phyloP scores from a whole-genome alignment of 1,284 basidiomycete genomes.

The Rhizoctonia solani region DNA sequence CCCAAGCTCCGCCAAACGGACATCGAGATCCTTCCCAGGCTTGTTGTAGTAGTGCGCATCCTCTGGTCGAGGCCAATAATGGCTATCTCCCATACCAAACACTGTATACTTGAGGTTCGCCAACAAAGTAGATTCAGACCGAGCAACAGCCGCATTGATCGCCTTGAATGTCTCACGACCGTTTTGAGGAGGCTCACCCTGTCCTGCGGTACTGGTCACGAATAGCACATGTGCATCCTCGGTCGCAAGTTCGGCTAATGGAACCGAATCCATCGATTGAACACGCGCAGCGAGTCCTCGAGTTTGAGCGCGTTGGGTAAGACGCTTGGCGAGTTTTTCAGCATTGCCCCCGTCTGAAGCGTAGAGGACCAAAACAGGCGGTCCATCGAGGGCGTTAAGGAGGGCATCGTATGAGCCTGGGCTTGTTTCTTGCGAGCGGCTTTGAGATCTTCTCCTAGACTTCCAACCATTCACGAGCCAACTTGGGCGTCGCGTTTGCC shows the following conservation, averaged over 20 bases:
- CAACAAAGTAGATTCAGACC: slow-evolving; percentile 58
- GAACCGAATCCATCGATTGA: slow-evolving; percentile 74
- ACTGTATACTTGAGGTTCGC: slow-evolving; percentile 71
- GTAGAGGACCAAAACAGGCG: slow-evolving; percentile 86
- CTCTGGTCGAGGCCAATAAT: slow-evolving; percentile 98
- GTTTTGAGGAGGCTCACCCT: slow-evolving; percentile 98
- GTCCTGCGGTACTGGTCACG: slow-evolving; percentile 96
- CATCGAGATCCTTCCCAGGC: slow-evolving; percentile 88
- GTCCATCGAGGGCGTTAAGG: slow-evolving; percentile 84
- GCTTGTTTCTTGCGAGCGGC: slow-evolving; percentile 85
- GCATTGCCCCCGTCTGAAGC: slow-evolving; percentile 94
- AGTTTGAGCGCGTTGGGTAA: slow-evolving; percentile 81
- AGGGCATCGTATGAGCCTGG: slow-evolving; percentile 84
- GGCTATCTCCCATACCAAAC: slow-evolving; percentile 96
- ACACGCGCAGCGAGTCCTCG: slow-evolving; percentile 81
- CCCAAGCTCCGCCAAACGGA: slow-evolving; percentile 75
- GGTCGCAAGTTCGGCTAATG: slow-evolving; percentile 73
- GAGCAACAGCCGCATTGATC: slow-evolving; percentile 66
- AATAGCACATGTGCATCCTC: slow-evolving; percentile 76
- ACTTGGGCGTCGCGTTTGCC: slow-evolving; percentile 74
- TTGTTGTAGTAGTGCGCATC: slow-evolving; percentile 99
- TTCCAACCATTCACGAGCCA: slow-evolving; percentile 86
- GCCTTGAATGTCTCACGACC: slow-evolving; percentile 90
- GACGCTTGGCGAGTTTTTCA: slow-evolving; percentile 93
- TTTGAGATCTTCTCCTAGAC: slow-evolving; percentile 81